Conservation (phyloP, 768 basidiomycete genomes). For the Lactifluus volemus region DNA sequence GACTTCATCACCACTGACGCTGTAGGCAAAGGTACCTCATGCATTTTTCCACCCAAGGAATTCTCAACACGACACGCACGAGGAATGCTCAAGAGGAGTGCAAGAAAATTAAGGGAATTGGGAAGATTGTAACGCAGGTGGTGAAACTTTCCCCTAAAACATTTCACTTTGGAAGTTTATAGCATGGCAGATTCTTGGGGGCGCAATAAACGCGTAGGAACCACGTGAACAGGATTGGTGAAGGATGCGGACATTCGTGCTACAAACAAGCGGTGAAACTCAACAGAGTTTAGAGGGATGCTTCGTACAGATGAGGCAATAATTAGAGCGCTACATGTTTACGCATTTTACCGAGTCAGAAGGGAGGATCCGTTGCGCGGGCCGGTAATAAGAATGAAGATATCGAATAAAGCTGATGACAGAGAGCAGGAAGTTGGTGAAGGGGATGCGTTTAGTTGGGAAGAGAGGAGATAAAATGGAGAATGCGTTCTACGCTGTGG, state of each 20-base stretch:
- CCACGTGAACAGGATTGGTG: not conserved
- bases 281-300: conserved; percentile 3
- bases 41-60: conserved; percentile 10
- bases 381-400: conserved; percentile 9
- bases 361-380: not conserved
- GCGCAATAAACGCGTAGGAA: not conserved
- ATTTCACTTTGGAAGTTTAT: not conserved
- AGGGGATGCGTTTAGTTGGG: not conserved
- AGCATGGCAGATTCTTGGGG: conserved; percentile 5
- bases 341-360: not conserved
- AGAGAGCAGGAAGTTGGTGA: not conserved
- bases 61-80: conserved; percentile 15
- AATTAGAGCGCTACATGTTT: conserved; percentile 14
- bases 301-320: conserved; percentile 16
- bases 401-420: conserved; percentile 11
- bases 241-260: conserved; percentile 8
- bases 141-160: not conserved
- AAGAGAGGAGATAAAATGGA: not conserved
- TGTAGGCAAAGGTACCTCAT: conserved; percentile 14
- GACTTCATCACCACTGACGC: not conserved
- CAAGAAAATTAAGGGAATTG: conserved; percentile 17
- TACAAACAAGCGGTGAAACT: conserved; percentile 10
- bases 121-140: conserved; percentile 19
- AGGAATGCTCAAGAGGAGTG: conserved; percentile 18
- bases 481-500: conserved; percentile 11